phyloP scores from a whole-genome alignment of 1,139 yeast species.

The Saccharomyces hybrid region DNA sequence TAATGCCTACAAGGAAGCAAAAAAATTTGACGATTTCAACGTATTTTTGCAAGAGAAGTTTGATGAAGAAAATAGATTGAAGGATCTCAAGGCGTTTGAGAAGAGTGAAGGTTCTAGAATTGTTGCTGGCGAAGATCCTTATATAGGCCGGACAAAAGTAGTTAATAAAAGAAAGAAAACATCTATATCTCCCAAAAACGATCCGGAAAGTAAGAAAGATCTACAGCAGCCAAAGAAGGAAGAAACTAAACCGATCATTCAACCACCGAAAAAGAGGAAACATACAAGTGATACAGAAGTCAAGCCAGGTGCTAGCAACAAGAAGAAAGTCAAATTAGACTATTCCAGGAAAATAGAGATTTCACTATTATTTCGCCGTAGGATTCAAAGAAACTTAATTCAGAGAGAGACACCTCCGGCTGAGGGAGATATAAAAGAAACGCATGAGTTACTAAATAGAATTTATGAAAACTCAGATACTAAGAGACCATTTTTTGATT shows the following conservation, averaged over 20 bases:
- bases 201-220: background rate
- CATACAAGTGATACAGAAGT: background rate
- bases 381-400: slow-evolving; percentile 28
- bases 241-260: background rate
- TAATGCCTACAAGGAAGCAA: slow-evolving; percentile 28
- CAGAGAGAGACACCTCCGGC: slow-evolving; percentile 29
- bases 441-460: slow-evolving; percentile 25
- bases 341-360: slow-evolving; percentile 24
- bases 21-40: slow-evolving; percentile 19
- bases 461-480: slow-evolving; percentile 22
- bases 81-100: slow-evolving; percentile 18
- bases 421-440: slow-evolving; percentile 20
- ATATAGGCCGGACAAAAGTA: slow-evolving; percentile 8
- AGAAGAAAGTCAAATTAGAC: slow-evolving; percentile 21
- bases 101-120: slow-evolving; percentile 11
- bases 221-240: background rate
- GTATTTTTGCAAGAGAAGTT: slow-evolving; percentile 23
- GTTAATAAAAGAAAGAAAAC: slow-evolving; percentile 3
- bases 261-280: background rate
- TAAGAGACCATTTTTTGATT: slow-evolving; percentile 28
- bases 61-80: slow-evolving; percentile 21
- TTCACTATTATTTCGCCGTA: slow-evolving; percentile 25
- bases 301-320: background rate
- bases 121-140: slow-evolving; percentile 28
- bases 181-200: background rate